phyloP scores from a whole-genome alignment of 805 yeast genomes.

The Novakomyces olei region DNA sequence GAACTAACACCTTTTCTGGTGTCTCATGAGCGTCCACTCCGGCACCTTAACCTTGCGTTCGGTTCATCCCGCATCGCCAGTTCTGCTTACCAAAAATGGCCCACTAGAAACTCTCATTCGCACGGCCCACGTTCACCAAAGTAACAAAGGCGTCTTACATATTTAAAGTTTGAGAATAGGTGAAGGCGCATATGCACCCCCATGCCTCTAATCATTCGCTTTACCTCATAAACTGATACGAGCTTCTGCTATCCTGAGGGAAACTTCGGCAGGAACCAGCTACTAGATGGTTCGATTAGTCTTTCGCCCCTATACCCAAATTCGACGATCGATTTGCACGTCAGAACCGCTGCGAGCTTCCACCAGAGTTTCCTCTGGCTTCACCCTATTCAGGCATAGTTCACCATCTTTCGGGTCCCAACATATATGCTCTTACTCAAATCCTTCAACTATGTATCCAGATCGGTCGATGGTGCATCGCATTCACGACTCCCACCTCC shows the following conservation, averaged over 20 bases:
- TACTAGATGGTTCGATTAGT: conserved; percentile 24
- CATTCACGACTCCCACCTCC: conserved; percentile 16
- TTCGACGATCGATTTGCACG: conserved; percentile 25
- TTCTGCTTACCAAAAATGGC: conserved; percentile 27
- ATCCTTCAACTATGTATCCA: conserved; percentile 20
- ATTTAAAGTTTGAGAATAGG: conserved; percentile 24
- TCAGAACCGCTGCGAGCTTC: conserved; percentile 26
- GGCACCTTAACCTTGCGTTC: conserved; percentile 23
- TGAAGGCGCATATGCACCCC: conserved; percentile 20
- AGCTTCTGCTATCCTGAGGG: conserved; percentile 24
- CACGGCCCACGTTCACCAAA: conserved; percentile 21
- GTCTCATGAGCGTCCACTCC: conserved; percentile 24
- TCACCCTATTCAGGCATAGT: conserved; percentile 26
- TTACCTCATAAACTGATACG: conserved; percentile 23
- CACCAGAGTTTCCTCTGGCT: conserved; percentile 26
- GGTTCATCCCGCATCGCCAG: conserved; percentile 27
- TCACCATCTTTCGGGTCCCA: conserved; percentile 27
- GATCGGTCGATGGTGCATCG: conserved; percentile 21
- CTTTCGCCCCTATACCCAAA: conserved; percentile 25
- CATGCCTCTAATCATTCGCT: conserved; percentile 23
- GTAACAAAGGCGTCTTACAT: conserved; percentile 23
- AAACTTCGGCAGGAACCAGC: conserved; percentile 25
- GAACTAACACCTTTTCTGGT: conserved; percentile 25
- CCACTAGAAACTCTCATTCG: conserved; percentile 25
- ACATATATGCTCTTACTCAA: conserved; percentile 24